Conservation (phyloP, 2,329 filamentous ascomycete genomes). For the Cladophialophora psammophila region DNA sequence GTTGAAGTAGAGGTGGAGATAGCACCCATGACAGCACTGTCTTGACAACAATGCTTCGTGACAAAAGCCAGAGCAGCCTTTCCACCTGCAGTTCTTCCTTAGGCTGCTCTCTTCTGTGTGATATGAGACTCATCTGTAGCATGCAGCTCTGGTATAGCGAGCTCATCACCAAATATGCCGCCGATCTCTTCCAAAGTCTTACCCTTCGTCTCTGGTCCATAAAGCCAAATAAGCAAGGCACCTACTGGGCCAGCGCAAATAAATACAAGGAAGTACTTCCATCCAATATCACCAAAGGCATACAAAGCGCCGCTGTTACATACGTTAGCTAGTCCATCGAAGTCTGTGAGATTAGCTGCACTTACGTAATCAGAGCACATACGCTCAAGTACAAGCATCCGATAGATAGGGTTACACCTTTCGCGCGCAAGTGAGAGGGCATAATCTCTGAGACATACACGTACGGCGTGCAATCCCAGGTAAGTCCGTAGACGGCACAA, state of each 20-base stretch:
- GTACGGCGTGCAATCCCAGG: conserved; percentile 3
- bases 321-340: not conserved
- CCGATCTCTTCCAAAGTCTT: conserved; percentile 22
- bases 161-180: conserved; percentile 15
- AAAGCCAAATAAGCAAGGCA: conserved; percentile 10
- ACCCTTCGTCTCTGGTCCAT: conserved; percentile 17
- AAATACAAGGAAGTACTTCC: conserved; percentile 18
- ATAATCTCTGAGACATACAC: conserved; percentile 14
- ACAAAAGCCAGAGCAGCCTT: not conserved
- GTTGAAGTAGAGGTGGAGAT: too few relatives aligned
- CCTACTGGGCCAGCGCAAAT: conserved; percentile 10
- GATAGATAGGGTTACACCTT: conserved; percentile 11
- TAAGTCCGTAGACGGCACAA: conserved; percentile 7
- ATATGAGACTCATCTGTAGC: conserved; percentile 16
- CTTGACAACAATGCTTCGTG: not conserved
- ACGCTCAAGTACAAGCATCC: conserved; percentile 17
- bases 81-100: not conserved
- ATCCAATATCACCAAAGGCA: conserved; percentile 16
- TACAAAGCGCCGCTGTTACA: conserved; percentile 11
- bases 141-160: conserved; percentile 15
- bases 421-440: conserved; percentile 13
- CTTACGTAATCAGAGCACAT: conserved; percentile 15
- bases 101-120: conserved; percentile 6
- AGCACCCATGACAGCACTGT: too few relatives aligned
- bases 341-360: not conserved